Conservation (phyloP, 2,329 filamentous ascomycete genomes). For the Penicillium sp. region DNA sequence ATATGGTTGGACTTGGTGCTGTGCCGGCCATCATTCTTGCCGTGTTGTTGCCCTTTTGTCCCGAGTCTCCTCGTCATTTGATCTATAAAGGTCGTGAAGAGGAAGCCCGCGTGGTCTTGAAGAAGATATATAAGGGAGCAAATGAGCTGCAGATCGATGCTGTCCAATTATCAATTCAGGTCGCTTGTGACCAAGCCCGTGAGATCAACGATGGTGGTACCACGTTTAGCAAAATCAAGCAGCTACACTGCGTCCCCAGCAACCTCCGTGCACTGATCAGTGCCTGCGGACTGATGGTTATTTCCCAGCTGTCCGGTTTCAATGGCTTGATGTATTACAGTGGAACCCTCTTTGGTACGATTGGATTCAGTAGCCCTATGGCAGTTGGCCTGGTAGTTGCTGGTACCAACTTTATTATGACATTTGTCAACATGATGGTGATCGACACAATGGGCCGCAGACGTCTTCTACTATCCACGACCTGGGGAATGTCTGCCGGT, state of each 20-base stretch:
- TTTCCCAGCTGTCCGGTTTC: slow-evolving; percentile 51
- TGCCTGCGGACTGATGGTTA: slow-evolving; percentile 55
- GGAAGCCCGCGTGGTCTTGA: slow-evolving; percentile 35
- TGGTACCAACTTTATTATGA: slow-evolving; percentile 48
- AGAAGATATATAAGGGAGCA: slow-evolving; percentile 27
- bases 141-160: slow-evolving; percentile 46
- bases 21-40: slow-evolving; percentile 49
- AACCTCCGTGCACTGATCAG: slow-evolving; percentile 44
- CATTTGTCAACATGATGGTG: slow-evolving; percentile 48
- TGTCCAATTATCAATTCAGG: slow-evolving; percentile 47
- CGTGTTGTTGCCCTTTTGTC: slow-evolving; percentile 49
- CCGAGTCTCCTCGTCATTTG: slow-evolving; percentile 27
- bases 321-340: slow-evolving; percentile 50
- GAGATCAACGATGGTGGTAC: slow-evolving; percentile 43
- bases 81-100: slow-evolving; percentile 19
- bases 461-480: slow-evolving; percentile 45
- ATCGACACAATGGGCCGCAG: slow-evolving; percentile 50
- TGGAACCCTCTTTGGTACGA: slow-evolving; percentile 23
- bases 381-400: slow-evolving; percentile 44
- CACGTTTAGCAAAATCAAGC: slow-evolving; percentile 46
- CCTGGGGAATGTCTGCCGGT: slow-evolving; percentile 47
- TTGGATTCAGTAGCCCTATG: slow-evolving; percentile 50
- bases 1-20: slow-evolving; percentile 52
- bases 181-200: slow-evolving; percentile 44
- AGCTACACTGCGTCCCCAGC: slow-evolving; percentile 44